A percentile compares a stretch with the other conserved stretches of the same genome.
phyloP scores from a whole-genome alignment of 768 basidiomycete species.

The Leucosporidium scottii region DNA sequence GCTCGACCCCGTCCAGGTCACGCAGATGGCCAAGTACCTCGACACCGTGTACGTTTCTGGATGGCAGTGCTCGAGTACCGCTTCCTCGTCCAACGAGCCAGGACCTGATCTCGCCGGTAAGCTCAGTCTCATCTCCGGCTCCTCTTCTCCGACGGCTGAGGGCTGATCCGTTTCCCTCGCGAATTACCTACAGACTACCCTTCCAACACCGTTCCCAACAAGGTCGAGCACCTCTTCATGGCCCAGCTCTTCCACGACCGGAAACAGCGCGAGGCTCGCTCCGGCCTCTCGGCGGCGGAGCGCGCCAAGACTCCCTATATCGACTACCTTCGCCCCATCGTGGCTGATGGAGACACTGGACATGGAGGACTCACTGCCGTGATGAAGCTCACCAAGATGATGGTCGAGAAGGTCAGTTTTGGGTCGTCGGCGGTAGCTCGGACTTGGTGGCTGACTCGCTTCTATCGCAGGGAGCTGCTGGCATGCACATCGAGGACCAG shows the following conservation, averaged over 20 bases:
- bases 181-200: conserved; percentile 67
- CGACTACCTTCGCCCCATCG: conserved; percentile 61
- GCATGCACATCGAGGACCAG: conserved; percentile 97
- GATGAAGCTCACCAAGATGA: conserved; percentile 98
- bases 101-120: conserved; percentile 94
- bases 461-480: conserved; percentile 70
- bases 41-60: conserved; percentile 99
- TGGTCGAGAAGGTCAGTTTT: conserved; percentile 65
- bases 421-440: too few relatives aligned
- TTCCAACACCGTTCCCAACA: conserved; percentile 96
- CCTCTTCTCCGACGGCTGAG: neutral
- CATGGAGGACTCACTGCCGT: conserved; percentile 96
- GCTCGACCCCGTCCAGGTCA: conserved; percentile 93
- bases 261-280: conserved; percentile 80
- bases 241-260: conserved; percentile 99
- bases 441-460: too few relatives aligned
- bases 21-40: conserved; percentile 94
- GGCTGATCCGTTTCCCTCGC: neutral
- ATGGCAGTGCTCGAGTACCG: conserved; percentile 76
- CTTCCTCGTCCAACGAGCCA: conserved; percentile 87
- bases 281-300: conserved; percentile 61
- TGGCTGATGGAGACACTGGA: conserved; percentile 97
- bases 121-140: conserved; percentile 23
- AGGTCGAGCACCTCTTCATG: conserved; percentile 92
- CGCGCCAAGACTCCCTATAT: conserved; percentile 62